Conservation (phyloP, 192 early-diverging fungal genomes). For the Allomyces macrogynus region DNA sequence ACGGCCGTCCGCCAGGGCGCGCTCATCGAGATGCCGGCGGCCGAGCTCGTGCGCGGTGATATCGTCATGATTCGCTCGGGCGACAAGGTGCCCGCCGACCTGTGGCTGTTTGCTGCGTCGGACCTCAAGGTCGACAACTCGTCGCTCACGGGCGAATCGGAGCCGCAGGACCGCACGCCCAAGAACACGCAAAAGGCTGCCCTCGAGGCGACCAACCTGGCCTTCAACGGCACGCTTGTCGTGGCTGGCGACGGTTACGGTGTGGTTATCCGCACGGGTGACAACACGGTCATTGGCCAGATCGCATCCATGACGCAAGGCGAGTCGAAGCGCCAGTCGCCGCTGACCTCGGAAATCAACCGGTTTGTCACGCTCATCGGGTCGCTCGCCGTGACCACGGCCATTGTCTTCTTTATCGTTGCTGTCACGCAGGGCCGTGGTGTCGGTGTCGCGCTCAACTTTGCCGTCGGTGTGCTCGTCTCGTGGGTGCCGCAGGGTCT, state of each 20-base stretch:
- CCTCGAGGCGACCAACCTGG: slow-evolving; percentile 80
- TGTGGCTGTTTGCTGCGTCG: slow-evolving; percentile 49
- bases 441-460: slow-evolving; percentile 31
- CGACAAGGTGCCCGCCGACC: slow-evolving; percentile 87
- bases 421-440: slow-evolving; percentile 29
- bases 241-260: slow-evolving; percentile 76
- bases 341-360: slow-evolving; percentile 56
- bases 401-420: slow-evolving; percentile 66
- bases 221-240: slow-evolving; percentile 73
- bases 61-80: slow-evolving; percentile 73
- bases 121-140: slow-evolving; percentile 97
- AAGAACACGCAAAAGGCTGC: slow-evolving; percentile 53
- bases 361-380: slow-evolving; percentile 73
- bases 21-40: slow-evolving; percentile 40
- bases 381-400: slow-evolving; percentile 46
- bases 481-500: slow-evolving; percentile 89
- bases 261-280: slow-evolving; percentile 80
- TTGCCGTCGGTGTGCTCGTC: slow-evolving; percentile 75
- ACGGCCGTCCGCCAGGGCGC: slow-evolving; percentile 58
- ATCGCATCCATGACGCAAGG: slow-evolving; percentile 68
- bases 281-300: slow-evolving; percentile 84
- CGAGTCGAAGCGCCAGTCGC: slow-evolving; percentile 53
- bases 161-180: slow-evolving; percentile 61
- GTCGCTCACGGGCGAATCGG: slow-evolving; percentile 84
- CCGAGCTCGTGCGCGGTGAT: slow-evolving; percentile 66